These are phyloP conservation scores for Dalechampia spathulata DNA, from an alignment of 441 rosid species.

Conservation along the genomic window DNA sequence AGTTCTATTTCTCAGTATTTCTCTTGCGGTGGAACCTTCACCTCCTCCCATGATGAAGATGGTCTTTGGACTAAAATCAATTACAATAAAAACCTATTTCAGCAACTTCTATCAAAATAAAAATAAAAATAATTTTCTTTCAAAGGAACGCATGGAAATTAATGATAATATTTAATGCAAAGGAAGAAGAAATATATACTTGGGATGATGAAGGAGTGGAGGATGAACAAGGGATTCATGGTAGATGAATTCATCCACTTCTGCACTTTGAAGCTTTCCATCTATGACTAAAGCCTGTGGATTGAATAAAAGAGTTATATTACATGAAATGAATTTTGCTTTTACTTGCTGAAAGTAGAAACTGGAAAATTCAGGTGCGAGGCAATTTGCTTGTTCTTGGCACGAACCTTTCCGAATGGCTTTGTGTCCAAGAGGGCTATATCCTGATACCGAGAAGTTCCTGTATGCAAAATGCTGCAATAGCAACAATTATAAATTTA, in stretches of 20 bases:
- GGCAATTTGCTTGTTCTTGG: no score
- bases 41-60: conserved; percentile 67
- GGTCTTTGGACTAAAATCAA: conserved; percentile 29
- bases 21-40: conserved; percentile 67
- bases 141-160: no score
- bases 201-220: conserved; percentile 40
- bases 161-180: no score
- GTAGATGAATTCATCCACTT: conserved; percentile 59
- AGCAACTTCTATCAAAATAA: no score
- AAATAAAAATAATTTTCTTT: background rate
- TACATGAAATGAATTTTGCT: no score
- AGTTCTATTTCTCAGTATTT: conserved; percentile 40
- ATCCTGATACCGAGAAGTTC: conserved; percentile 47
- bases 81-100: no score
- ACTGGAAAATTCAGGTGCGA: no score
- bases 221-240: conserved; percentile 64
- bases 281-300: conserved; percentile 57
- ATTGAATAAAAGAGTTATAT: no score
- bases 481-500: no score
- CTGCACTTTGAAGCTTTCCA: conserved; percentile 72
- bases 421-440: conserved; percentile 58
- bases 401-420: conserved; percentile 49
- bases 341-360: no score
- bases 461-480: conserved; percentile 51
- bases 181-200: conserved; percentile 26